Percentiles rank a stretch among this genome's conserved stretches.
phyloP scores from a whole-genome alignment of 2,329 filamentous ascomycete genomes.

The Dactylellina parvicollis region DNA sequence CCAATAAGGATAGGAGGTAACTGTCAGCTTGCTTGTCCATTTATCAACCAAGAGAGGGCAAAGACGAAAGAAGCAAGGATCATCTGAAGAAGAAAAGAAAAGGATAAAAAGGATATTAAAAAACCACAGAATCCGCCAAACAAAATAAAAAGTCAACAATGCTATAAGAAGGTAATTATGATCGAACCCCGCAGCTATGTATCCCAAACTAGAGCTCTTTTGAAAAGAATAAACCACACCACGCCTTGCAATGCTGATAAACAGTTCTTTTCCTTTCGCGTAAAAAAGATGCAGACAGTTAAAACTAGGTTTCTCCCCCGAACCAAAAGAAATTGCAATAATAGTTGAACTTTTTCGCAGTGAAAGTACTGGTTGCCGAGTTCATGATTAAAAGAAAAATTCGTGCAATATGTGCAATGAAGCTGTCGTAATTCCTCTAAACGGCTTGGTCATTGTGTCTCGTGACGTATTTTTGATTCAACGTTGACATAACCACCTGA shows the following conservation, averaged over 20 bases:
- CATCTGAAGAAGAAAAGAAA: not conserved
- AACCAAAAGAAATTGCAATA: not conserved
- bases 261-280: slow-evolving; percentile 31
- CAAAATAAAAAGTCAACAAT: not conserved
- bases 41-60: no score
- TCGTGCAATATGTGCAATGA: not conserved
- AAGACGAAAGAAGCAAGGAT: no score
- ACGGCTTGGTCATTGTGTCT: not conserved
- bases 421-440: not conserved
- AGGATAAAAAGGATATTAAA: not conserved
- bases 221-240: slow-evolving; percentile 24
- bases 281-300: slow-evolving; percentile 19
- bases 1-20: no score
- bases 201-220: slow-evolving; percentile 36
- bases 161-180: slow-evolving; percentile 9
- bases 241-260: slow-evolving; percentile 53
- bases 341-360: not conserved
- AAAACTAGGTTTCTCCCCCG: slow-evolving; percentile 1
- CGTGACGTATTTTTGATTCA: not conserved
- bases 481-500: no score
- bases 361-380: not conserved
- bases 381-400: slow-evolving; percentile 27
- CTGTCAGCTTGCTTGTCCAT: no score
- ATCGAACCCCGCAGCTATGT: slow-evolving; percentile 32
- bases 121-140: slow-evolving; percentile 6